Evolutionary conservation across 768 basidiomycete species (phyloP), one percentile per base, ranked within the genome.

Genomic region (Serpula lacrymans): DNA sequence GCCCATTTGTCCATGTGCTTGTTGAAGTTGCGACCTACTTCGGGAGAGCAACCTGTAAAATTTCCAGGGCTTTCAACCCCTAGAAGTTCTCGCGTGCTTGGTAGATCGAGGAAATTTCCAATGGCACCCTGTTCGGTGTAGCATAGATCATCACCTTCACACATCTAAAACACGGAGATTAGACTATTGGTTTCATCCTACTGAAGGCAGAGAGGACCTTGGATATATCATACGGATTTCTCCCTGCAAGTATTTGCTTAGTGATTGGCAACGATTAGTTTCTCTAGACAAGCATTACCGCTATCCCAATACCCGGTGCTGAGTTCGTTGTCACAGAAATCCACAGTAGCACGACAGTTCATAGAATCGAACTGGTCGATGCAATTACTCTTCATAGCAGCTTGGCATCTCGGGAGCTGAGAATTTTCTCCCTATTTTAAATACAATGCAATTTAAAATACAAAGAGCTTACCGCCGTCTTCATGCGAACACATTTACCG

Each of bases 361-460:
- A 84, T 78, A 16, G 68, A 59, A 56, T 92, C 86, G 47, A 82
- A 82, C 12, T 61, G 60, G 41, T 87, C 74, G 22, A 88, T 69
- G 47, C 88, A 91, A 32, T 67, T 67, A 30, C 68, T 58, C n/a
- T 70, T 61, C 56, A 84, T 69, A 26, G 70, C 69, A 45, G 68
- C 70, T 48, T 79, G 64, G 57, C 88, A 92, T 34, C 80, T 76
- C 16, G 84, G 80, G 16, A 88, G 67, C 82, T 84, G 43, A n/a
- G 18, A 37, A 32, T 37, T 4, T 16, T 12, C 11, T 35, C 7
- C 25, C 28, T 20, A 20, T 18, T 14, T 12, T 31, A 26, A 29
- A 31, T 23, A 14, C 13, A 24, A 23, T 12, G 14, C 16, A 43
- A 20, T 6, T 28, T 2, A 22, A 37, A 31, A 29, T 5, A 22